Percentiles rank a stretch among this genome's conserved stretches.
Evolutionary conservation across 129 eudicot species (phyloP).

Genomic region (Escallonia herrerae): DNA sequence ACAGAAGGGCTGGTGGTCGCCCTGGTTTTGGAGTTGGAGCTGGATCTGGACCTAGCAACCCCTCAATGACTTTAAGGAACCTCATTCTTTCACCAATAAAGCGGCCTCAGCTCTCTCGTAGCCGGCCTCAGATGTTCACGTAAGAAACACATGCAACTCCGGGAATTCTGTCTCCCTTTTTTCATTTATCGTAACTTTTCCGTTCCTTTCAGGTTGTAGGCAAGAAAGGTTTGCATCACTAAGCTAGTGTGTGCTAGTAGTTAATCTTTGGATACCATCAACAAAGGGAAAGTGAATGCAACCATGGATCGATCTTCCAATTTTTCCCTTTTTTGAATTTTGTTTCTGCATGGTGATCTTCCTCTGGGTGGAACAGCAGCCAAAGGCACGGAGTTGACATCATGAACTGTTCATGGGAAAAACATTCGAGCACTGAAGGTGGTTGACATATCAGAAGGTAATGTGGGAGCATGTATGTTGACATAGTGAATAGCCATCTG

Average conservation of each 20-base stretch:
- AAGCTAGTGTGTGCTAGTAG: too few species aligned
- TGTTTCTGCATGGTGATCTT: background rate
- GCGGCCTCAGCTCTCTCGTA: constrained; percentile 81
- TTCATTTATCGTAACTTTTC: background rate
- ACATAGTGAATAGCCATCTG: background rate
- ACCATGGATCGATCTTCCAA: background rate
- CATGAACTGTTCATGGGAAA: background rate
- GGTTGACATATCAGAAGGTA: background rate
- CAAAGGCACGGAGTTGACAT: background rate
- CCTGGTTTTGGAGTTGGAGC: constrained; percentile 47
- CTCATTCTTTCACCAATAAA: constrained; percentile 88
- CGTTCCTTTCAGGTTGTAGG: constrained; percentile 24
- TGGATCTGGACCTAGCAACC: constrained; percentile 53
- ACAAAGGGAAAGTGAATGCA: background rate
- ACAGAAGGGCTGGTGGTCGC: constrained; percentile 49
- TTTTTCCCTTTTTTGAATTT: background rate
- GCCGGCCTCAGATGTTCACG: constrained; percentile 87
- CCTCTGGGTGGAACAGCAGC: background rate
- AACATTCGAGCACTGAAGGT: background rate
- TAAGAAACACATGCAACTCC: constrained; percentile 24
- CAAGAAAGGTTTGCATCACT: background rate
- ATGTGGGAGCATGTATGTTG: background rate
- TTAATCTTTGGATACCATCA: background rate
- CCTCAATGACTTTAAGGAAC: constrained; percentile 82
- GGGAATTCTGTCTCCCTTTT: background rate